A percentile compares a stretch with the other conserved stretches of the same genome.
Evolutionary conservation across 2,329 filamentous ascomycete species (phyloP).

Genomic region (Ophiosphaerella korrae): DNA sequence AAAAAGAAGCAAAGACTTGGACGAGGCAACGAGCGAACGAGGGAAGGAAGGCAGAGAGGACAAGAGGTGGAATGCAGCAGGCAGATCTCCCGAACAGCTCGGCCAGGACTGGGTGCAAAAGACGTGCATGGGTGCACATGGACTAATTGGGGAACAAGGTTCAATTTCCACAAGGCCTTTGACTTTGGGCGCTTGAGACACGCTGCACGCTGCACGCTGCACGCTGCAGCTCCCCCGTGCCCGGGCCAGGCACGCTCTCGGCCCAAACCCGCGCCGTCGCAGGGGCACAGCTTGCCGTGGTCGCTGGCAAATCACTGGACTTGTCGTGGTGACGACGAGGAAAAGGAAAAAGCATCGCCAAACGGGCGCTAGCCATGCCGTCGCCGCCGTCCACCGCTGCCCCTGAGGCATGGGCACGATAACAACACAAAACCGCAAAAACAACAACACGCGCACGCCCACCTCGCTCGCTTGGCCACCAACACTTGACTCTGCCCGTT

Average conservation of each 20-base stretch:
- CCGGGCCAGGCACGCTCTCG: conserved; percentile 5
- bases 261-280: conserved; percentile 23
- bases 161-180: conserved; percentile 26
- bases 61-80: conserved; percentile 20
- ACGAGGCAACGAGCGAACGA: conserved; percentile 15
- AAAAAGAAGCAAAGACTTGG: not conserved
- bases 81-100: conserved; percentile 24
- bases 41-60: conserved; percentile 17
- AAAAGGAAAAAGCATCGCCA: conserved; percentile 5
- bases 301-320: too few species aligned
- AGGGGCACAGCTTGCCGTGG: conserved; percentile 14
- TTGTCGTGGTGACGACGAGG: not conserved
- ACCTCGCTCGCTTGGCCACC: too few species aligned
- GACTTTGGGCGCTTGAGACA: conserved; percentile 29
- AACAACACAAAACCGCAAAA: too few species aligned
- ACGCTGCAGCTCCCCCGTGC: conserved; percentile 4
- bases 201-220: conserved; percentile 9
- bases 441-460: too few species aligned
- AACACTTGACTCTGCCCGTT: conserved; percentile 4
- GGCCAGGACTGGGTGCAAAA: conserved; percentile 13
- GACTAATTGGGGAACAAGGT: conserved; percentile 20
- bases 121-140: conserved; percentile 17
- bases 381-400: not conserved
- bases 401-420: too few species aligned
- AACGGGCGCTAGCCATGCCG: conserved; percentile 17